Evolutionary conservation across 1,284 basidiomycete species (phyloP).

Genomic region (Trametes polyzona): DNA sequence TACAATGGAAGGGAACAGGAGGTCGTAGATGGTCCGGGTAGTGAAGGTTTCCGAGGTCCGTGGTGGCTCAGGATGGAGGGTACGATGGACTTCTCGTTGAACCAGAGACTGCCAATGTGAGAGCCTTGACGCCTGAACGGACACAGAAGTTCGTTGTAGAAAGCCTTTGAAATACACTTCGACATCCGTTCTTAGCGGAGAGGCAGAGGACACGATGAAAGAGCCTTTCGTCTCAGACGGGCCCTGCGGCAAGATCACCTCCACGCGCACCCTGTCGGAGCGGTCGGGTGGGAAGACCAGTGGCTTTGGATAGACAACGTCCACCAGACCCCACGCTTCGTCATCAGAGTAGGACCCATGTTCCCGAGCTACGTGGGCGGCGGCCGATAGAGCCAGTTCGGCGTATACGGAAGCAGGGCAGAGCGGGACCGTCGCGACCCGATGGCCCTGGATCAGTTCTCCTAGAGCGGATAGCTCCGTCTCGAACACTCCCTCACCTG

Average conservation of each 20-base stretch:
- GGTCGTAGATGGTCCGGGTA: conserved; percentile 61
- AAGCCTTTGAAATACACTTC: conserved; percentile 53
- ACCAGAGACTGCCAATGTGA: conserved; percentile 40
- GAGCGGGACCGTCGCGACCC: conserved; percentile 57
- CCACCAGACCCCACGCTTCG: conserved; percentile 43
- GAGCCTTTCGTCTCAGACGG: conserved; percentile 35
- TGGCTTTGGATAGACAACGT: conserved; percentile 54
- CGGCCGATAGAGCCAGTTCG: conserved; percentile 55
- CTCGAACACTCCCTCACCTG: conserved; percentile 51
- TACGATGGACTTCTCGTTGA: conserved; percentile 38
- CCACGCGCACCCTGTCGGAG: conserved; percentile 42
- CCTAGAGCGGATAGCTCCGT: conserved; percentile 51
- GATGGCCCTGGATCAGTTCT: conserved; percentile 57
- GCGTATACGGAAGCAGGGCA: conserved; percentile 74
- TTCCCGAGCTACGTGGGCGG: conserved; percentile 41
- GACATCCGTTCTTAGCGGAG: conserved; percentile 1
- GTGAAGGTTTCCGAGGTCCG: conserved; percentile 51
- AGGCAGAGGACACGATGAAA: conserved; percentile 45
- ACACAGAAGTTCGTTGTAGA: conserved; percentile 39
- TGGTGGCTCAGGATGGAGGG: conserved; percentile 29
- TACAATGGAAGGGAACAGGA: conserved; percentile 70
- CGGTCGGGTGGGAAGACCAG: conserved; percentile 50
- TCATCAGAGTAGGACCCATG: conserved; percentile 36
- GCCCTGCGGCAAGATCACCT: conserved; percentile 35
- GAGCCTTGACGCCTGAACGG: conserved; percentile 44